Evolutionary conservation across 2,329 filamentous ascomycete genomes (phyloP).

Genomic region (Magnaporthiopsis poae): DNA sequence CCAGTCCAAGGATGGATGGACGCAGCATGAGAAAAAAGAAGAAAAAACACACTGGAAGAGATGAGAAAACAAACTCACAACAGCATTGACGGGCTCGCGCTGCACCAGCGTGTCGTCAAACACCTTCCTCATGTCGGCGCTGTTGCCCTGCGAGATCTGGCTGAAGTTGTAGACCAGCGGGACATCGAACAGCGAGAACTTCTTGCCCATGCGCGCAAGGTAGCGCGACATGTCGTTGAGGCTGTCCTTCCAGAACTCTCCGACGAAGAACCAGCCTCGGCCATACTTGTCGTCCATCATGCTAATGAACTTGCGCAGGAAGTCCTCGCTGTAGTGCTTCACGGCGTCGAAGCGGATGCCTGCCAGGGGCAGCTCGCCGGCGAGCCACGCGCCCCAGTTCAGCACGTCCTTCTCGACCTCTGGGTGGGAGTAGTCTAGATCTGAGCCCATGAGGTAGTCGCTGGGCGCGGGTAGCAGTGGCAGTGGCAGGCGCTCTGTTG

Average conservation of each 20-base stretch:
- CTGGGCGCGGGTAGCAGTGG: slow-evolving; percentile 22
- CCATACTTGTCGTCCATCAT: slow-evolving; percentile 39
- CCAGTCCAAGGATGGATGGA: neutral
- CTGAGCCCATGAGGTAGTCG: slow-evolving; percentile 63
- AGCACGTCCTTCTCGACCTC: slow-evolving; percentile 57
- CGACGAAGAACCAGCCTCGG: slow-evolving; percentile 27
- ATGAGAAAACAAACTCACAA: slow-evolving; percentile 16
- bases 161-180: slow-evolving; percentile 61
- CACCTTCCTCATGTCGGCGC: slow-evolving; percentile 52
- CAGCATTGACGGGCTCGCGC: slow-evolving; percentile 25
- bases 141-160: slow-evolving; percentile 42
- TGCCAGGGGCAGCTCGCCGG: slow-evolving; percentile 46
- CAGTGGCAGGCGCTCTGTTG: neutral
- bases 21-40: neutral
- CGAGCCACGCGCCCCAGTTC: slow-evolving; percentile 60
- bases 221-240: slow-evolving; percentile 24
- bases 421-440: slow-evolving; percentile 54
- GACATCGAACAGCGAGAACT: slow-evolving; percentile 55
- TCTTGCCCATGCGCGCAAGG: slow-evolving; percentile 38
- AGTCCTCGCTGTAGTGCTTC: slow-evolving; percentile 61
- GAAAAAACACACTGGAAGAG: neutral
- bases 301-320: slow-evolving; percentile 54
- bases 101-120: slow-evolving; percentile 52
- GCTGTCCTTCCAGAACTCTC: slow-evolving; percentile 31
- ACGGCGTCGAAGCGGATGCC: slow-evolving; percentile 64